phyloP scores from a whole-genome alignment of 176 grass and related monocot genomes.

The Bolboschoenus planiculmis region DNA sequence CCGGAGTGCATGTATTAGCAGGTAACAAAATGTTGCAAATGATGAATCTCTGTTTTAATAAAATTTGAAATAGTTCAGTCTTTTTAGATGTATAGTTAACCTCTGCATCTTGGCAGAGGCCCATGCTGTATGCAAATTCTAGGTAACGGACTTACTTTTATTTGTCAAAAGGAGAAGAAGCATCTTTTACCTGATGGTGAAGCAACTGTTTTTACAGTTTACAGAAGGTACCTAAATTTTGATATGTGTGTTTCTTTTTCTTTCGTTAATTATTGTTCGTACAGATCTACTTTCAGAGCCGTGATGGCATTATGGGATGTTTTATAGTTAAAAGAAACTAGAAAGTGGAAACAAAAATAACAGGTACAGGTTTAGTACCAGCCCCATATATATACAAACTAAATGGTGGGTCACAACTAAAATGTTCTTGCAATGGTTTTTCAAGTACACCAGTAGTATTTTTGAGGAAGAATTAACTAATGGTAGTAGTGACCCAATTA shows the following conservation, averaged over 20 bases:
- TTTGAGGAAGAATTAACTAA: background rate
- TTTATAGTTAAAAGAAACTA: background rate
- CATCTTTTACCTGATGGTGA: background rate
- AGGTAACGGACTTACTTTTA: background rate
- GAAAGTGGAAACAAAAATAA: background rate
- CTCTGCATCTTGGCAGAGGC: background rate
- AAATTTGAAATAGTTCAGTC: background rate
- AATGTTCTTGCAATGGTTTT: background rate
- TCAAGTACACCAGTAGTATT: background rate
- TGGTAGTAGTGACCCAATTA: background rate
- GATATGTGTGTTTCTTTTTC: background rate
- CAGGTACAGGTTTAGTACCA: background rate
- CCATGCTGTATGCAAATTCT: background rate
- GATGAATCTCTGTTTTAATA: background rate
- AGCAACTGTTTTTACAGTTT: background rate
- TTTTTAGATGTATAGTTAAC: background rate
- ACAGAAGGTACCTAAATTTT: constrained; percentile 1
- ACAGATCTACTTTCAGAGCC: background rate
- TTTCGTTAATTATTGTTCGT: background rate
- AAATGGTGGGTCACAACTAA: background rate
- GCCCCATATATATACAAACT: background rate
- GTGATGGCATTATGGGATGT: background rate
- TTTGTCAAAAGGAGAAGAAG: constrained; percentile 3
- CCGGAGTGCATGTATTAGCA: background rate
- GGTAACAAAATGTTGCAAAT: background rate